phyloP scores from a whole-genome alignment of 2,329 filamentous ascomycete species.

The Fusarium graminum region DNA sequence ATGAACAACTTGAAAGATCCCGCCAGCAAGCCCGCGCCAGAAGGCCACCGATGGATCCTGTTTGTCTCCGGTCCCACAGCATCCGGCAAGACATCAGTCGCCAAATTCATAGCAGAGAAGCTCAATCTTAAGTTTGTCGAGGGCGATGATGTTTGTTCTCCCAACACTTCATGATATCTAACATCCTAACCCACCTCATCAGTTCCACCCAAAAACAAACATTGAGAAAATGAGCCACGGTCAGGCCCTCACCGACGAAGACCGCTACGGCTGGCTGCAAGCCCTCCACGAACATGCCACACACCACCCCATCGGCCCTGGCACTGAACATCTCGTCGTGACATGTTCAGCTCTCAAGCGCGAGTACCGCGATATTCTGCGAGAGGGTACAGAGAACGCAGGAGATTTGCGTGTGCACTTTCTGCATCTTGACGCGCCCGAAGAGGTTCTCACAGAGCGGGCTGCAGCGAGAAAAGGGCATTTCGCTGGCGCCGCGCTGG shows the following conservation, averaged over 20 bases:
- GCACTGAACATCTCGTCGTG: constrained; percentile 32
- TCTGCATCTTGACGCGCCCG: constrained; percentile 29
- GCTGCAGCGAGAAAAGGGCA: constrained; percentile 26
- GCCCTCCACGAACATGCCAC: constrained; percentile 23
- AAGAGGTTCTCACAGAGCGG: constrained; percentile 22
- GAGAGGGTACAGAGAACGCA: constrained; percentile 23
- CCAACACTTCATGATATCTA: rapidly evolving
- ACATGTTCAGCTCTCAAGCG: constrained; percentile 35
- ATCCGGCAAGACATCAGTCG: constrained; percentile 31
- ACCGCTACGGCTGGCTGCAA: constrained; percentile 23
- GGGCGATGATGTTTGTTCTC: constrained; percentile 18
- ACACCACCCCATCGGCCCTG: constrained; percentile 24
- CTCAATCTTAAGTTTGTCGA: constrained; percentile 36
- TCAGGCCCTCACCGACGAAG: constrained; percentile 23
- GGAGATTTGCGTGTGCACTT: constrained; percentile 32
- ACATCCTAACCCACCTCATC: not conserved
- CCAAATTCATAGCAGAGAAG: constrained; percentile 22
- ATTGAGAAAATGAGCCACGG: constrained; percentile 36
- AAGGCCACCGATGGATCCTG: constrained; percentile 35
- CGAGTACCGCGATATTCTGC: constrained; percentile 25
- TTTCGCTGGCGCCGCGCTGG: constrained; percentile 17
- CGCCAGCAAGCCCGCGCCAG: not conserved
- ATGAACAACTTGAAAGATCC: constrained; percentile 4
- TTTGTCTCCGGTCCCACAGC: constrained; percentile 36
- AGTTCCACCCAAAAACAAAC: constrained; percentile 36